phyloP scores from a whole-genome alignment of 202 grass and related monocot species.

The Elaeis oleifera region DNA sequence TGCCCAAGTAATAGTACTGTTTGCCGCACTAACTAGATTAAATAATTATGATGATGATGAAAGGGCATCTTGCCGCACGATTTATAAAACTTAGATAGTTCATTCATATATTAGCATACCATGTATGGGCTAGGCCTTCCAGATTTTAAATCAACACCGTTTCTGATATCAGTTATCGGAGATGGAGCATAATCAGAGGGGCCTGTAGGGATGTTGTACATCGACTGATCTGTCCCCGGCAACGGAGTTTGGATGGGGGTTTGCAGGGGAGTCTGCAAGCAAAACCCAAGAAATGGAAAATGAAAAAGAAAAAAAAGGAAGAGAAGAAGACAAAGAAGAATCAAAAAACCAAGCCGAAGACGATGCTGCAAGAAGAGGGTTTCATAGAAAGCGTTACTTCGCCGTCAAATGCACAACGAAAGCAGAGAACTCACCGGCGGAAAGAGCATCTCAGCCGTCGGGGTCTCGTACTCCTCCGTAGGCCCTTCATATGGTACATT shows the following conservation, averaged over 20 bases:
- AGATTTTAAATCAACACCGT: conserved; percentile 51
- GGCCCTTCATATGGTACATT: conserved; percentile 27
- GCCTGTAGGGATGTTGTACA: conserved; percentile 87
- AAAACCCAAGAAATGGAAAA: conserved; percentile 1
- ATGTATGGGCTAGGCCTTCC: conserved; percentile 64
- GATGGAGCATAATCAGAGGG: conserved; percentile 93
- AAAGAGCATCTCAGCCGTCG: conserved; percentile 31
- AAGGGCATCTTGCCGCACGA: too few species aligned
- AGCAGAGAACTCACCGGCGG: conserved; percentile 9
- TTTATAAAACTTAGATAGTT: too few species aligned
- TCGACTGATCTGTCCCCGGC: conserved; percentile 47
- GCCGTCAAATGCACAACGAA: background rate
- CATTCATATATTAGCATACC: conserved; percentile 34
- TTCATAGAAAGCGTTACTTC: too few species aligned
- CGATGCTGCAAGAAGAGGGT: too few species aligned
- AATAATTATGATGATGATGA: too few species aligned
- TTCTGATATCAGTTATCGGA: conserved; percentile 65
- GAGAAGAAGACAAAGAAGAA: too few species aligned
- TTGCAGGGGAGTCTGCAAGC: conserved; percentile 55
- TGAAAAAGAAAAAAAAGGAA: too few species aligned
- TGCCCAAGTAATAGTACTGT: too few species aligned
- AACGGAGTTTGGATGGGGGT: conserved; percentile 90
- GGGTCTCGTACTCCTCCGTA: conserved; percentile 27
- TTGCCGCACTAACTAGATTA: too few species aligned
- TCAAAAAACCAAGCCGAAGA: too few species aligned